Base-by-base conservation (phyloP, 306 rosid genomes). In the Styphnolobium japonicum region DNA sequence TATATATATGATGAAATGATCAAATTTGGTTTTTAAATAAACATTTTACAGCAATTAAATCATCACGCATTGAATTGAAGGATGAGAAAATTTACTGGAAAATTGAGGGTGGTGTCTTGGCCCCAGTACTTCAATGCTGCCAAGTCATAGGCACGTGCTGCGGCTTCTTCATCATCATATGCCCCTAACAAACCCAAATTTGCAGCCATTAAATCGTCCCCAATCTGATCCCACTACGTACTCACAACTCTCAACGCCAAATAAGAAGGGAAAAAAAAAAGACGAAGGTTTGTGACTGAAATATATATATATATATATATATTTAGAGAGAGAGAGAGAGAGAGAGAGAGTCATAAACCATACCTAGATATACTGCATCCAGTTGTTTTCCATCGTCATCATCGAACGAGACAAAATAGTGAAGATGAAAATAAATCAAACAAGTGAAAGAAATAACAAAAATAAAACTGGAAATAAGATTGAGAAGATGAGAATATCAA, bases 81-180 rank as follows among this genome's bases (percentile, higher is more conserved):
- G 45, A 14, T 14, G 43, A 25, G 10, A 45, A 37, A 66, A 46
- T 42, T 71, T 90, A 95, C 99, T 22, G 97, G 96, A 46, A 93
- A 93, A 82, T 95, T 95, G 81, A 95, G 96, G 67, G 87, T 85
- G 48, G 98, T 89, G 45, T 86, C 88, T 49, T 84, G 95, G 80
- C 99, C 99, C 99, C 99, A 95, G 63, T 95, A 92, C 91, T 95
- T 95, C 87, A 95, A 89, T 86, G 98, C 98, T 61, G 98, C 98
- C 89, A 91, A 91, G 83, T 95, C 99, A 90, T 95, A 95, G 27
- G 99, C 97, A 90, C 85, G 99, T 87, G 97, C 99, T 31, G 99
- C 99, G 0, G 96, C 91, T 75, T 88, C 96, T 87, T 95, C 99
- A 67, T 91, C 92, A 67, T 90, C 98, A 84, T 95, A 93, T 8